phyloP scores from a whole-genome alignment of 768 basidiomycete species.

The Rossbeevera mucosa region DNA sequence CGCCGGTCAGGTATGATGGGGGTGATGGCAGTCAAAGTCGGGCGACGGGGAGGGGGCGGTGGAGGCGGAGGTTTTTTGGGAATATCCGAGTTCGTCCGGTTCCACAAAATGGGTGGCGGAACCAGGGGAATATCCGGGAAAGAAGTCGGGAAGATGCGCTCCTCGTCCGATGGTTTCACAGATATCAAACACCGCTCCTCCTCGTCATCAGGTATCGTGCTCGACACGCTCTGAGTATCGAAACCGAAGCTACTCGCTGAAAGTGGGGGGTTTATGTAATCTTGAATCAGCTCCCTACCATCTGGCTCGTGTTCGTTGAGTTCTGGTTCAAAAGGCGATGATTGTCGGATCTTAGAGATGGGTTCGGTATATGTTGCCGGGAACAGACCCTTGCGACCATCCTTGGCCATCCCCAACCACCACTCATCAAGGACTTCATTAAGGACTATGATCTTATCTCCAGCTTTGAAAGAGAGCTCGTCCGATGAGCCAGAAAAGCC shows the following conservation, averaged over 20 bases:
- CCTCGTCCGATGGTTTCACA: conserved; percentile 23
- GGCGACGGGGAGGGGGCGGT: conserved; percentile 61
- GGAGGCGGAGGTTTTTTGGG: conserved; percentile 51
- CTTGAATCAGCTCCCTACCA: conserved; percentile 18
- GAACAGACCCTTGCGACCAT: conserved; percentile 74
- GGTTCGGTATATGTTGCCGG: conserved; percentile 70
- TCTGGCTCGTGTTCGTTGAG: conserved; percentile 22
- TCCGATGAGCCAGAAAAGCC: conserved; percentile 74
- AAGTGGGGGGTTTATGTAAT: conserved; percentile 21
- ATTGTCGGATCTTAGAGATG: conserved; percentile 15
- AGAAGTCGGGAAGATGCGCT: conserved; percentile 21
- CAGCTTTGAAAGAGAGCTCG: conserved; percentile 70
- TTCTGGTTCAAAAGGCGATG: conserved; percentile 34
- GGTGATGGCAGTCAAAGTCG: conserved; percentile 26
- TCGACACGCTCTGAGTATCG: conserved; percentile 40
- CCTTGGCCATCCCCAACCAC: conserved; percentile 76
- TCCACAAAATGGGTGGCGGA: conserved; percentile 20
- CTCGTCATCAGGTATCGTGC: conserved; percentile 40
- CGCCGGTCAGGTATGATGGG: conserved; percentile 48
- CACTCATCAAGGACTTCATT: conserved; percentile 84
- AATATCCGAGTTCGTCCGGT: conserved; percentile 21
- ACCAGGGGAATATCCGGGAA: conserved; percentile 9
- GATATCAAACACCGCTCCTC: conserved; percentile 37
- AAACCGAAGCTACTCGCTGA: conserved; percentile 22
- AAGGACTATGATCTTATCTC: conserved; percentile 70